Base-by-base conservation (phyloP, 192 early-diverging fungal species). In the Umbelopsis ramanniana region DNA sequence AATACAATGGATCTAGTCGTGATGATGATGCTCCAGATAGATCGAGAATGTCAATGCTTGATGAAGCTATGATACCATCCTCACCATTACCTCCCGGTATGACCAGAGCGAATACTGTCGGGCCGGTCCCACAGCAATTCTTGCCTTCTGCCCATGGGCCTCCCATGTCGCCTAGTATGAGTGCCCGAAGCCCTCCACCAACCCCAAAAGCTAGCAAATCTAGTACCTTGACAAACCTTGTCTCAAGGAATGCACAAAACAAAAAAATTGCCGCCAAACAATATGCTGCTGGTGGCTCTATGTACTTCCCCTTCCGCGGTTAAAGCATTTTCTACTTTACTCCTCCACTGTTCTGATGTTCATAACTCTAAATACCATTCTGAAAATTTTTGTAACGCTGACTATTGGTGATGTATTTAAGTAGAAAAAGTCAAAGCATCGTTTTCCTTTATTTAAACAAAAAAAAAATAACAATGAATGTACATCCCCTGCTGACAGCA, bases 21-120 rank as follows among this genome's bases (percentile, higher is more conserved):
- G 57, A 63, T 6, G 57, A 63, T 63, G 24, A 63, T 37, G 33
- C 12, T 4, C 24, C 26, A 63, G 57, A 63, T 37, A 63, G 26
- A 19, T 63, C 57, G 33, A 63, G 57, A 63, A 63, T 63, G 57
- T 63, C 57, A 7, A 37, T 63, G 57, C 57, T 63, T 35, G 57
- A 63, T 8, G 57, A 63, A 37, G 57, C 57, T 11, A 63, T 63
- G 57, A 63, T 63, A 29, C 57, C 57, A 37, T 29, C 57, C 35
- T 63, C 57, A 17, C 57, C 57, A 35, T 63, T 63, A 19, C 57
- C 33, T 37, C 33, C 26, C 17, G 57, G 57, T 63, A 37, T 63
- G 57, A 35, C 33, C 17, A 29, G 57, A 19, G 57, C 57, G 17
- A 29, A 63, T n/a, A 63, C 57, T 63, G 57, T 63, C 17, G 57